Base-by-base conservation (phyloP, 2,329 filamentous ascomycete genomes). In the Diaporthe helianthi region DNA sequence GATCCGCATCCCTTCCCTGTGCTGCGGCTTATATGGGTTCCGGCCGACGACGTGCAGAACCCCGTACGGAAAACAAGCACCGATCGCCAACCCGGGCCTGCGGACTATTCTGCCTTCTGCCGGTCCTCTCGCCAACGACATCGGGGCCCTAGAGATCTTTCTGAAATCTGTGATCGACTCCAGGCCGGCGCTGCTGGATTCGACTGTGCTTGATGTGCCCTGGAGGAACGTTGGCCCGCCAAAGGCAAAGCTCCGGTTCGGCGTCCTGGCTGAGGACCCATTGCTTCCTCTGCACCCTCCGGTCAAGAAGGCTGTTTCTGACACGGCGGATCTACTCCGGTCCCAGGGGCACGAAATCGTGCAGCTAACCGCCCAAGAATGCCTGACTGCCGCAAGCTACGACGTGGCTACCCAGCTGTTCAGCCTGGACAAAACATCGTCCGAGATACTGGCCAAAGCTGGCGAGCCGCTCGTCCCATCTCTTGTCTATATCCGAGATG, bases 21-120 rank as follows among this genome's bases (percentile, higher is more conserved):
- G 71, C 65, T 73, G 72, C n/a, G 71, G 72, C 12, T 24, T 72
- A 3, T 73, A 73, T 19, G 72, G 72, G 0, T 72, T 73, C 55
- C 70, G 70, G 9, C 72, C 72, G 5, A 70, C 71, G 0, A 55
- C 72, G 22, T 7, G 38, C 17, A 52, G 72, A 22, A 38, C 71
- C 2, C 72, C 72, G 2, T 73, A 69, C 24, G 72, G 71, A 2
- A 65, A 63, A 13, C 72, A 72, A 60, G 67, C 54, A 1, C 67
- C 64, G 7, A 44, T 64, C 33, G 41, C 47, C 6, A 68, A 72
- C 31, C 69, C 65, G 7, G 71, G 72, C 19, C 52, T 73, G 1
- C 58, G 44, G 15, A 71, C 65, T 22, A 54, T 73, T 36, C 41
- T 66, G 3, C 46, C 72, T 3, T 64, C 65, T 5, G 71, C 71